Evolutionary conservation across 306 rosid species (phyloP).

Genomic region (Begonia masoniana): DNA sequence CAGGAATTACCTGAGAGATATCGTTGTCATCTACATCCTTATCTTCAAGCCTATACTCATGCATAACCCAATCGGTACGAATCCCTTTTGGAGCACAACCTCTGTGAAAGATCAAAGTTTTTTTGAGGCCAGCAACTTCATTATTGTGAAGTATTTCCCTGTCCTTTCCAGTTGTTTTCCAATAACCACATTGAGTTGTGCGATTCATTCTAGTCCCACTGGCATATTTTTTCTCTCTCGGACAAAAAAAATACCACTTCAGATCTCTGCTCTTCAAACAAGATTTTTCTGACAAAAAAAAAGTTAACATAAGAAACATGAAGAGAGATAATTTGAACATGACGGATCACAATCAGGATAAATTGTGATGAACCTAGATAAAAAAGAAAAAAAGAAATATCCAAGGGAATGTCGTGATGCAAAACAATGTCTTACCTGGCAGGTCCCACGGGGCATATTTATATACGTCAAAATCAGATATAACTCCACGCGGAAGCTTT

Average conservation of each 20-base stretch:
- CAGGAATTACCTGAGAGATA: conserved; percentile 34
- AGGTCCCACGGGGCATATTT: conserved; percentile 66
- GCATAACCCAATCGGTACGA: conserved; percentile 86
- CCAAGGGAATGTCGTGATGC: neutral
- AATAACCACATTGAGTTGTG: conserved; percentile 37
- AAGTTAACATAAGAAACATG: neutral
- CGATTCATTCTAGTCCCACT: conserved; percentile 51
- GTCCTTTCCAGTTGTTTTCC: conserved; percentile 75
- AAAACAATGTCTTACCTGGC: conserved; percentile 32
- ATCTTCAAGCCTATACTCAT: conserved; percentile 58
- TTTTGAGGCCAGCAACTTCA: conserved; percentile 45
- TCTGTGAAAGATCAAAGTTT: conserved; percentile 48
- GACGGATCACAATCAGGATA: neutral
- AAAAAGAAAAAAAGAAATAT: neutral
- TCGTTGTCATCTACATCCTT: conserved; percentile 17
- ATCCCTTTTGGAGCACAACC: conserved; percentile 45
- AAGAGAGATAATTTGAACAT: neutral
- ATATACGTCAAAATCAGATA: conserved; percentile 56
- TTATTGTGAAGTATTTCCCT: conserved; percentile 18
- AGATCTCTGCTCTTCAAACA: conserved; percentile 33
- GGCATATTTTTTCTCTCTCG: conserved; percentile 39
- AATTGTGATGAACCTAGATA: neutral
- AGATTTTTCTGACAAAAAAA: conserved; percentile 30
- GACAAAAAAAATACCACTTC: conserved; percentile 67
- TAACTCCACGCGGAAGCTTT: conserved; percentile 13